These are phyloP conservation scores for Cerioporus squamosus DNA, from an alignment of 1,284 basidiomycete species.

Conservation along the genomic window DNA sequence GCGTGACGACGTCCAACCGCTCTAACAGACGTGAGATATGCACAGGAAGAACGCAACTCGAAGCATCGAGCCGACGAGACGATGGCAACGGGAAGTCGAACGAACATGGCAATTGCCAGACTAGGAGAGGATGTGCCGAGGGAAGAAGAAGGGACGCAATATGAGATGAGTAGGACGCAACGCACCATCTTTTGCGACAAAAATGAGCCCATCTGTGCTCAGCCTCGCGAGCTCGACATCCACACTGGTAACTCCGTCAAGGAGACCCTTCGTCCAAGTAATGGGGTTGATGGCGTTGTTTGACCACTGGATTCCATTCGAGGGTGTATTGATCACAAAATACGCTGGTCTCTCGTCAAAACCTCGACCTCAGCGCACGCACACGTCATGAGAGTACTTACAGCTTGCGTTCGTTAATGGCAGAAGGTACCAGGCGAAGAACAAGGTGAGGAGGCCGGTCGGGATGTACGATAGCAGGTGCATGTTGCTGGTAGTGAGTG, in stretches of 20 bases:
- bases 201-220: slow-evolving; percentile 57
- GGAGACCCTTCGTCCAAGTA: slow-evolving; percentile 67
- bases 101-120: too few species aligned
- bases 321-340: slow-evolving; percentile 61
- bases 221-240: slow-evolving; percentile 73
- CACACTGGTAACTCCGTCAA: slow-evolving; percentile 62
- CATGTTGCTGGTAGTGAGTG: slow-evolving; percentile 14
- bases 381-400: too few species aligned
- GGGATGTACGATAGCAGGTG: slow-evolving; percentile 25
- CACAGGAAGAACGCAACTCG: too few species aligned
- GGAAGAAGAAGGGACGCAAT: not conserved
- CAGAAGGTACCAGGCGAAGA: slow-evolving; percentile 31
- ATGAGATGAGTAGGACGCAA: slow-evolving; percentile 7
- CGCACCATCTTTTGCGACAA: slow-evolving; percentile 68
- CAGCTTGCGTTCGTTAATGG: slow-evolving; percentile 31
- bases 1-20: too few species aligned
- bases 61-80: too few species aligned
- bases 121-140: too few species aligned
- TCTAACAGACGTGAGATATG: too few species aligned
- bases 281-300: slow-evolving; percentile 61
- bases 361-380: not conserved
- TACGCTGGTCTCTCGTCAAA: slow-evolving; percentile 32
- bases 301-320: slow-evolving; percentile 56
- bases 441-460: slow-evolving; percentile 27
- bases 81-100: too few species aligned